Evolutionary conservation across 305 asterid species (phyloP).

Genomic region (Caryopteris hybrid): DNA sequence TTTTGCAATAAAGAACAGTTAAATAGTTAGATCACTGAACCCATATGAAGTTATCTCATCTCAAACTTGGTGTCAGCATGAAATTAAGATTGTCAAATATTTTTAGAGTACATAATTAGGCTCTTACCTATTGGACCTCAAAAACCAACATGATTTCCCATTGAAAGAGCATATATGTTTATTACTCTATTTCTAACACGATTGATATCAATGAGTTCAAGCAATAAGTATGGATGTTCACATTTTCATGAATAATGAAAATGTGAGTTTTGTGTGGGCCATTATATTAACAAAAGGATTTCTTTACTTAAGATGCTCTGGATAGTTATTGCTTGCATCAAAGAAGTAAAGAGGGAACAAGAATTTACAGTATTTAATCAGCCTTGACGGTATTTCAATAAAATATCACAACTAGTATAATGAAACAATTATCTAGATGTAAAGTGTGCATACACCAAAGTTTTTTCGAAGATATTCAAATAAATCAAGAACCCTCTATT

Average conservation of each 20-base stretch:
- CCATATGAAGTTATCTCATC: neutral
- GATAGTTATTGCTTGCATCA: neutral
- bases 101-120: neutral
- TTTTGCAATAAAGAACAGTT: neutral
- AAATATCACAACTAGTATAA: too few relatives aligned
- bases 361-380: too few relatives aligned
- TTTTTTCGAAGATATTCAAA: neutral
- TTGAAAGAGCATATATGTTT: too few relatives aligned
- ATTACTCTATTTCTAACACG: neutral
- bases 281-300: too few relatives aligned
- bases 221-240: neutral
- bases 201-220: neutral
- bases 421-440: neutral
- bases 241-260: neutral
- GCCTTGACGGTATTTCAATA: too few relatives aligned
- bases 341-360: neutral
- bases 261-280: too few relatives aligned
- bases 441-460: neutral
- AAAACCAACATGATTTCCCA: neutral
- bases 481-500: neutral
- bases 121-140: neutral
- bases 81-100: neutral
- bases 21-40: neutral
- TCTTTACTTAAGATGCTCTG: too few relatives aligned
- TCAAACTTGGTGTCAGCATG: neutral